Evolutionary conservation across 1,139 yeast genomes (phyloP).

Genomic region (Casaregolazyma lundiana): DNA sequence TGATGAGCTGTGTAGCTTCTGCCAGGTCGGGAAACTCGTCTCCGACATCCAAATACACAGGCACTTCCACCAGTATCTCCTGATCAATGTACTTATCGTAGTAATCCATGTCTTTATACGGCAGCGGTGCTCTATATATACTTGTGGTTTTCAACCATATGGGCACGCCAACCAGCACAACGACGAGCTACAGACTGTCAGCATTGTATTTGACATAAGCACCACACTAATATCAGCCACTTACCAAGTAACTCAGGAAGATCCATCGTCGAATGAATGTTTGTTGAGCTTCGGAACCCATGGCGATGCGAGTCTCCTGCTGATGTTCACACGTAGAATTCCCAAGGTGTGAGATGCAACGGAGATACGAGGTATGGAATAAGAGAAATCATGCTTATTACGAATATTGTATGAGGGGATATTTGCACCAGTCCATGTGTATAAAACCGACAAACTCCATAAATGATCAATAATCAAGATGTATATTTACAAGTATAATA

Average conservation of each 20-base stretch:
- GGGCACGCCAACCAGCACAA: constrained; percentile 63
- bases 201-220: constrained; percentile 2
- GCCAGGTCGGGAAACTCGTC: constrained; percentile 40
- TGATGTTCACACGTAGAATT: neutral
- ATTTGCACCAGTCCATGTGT: too few relatives aligned
- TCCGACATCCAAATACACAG: constrained; percentile 46
- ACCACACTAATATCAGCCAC: constrained; percentile 6
- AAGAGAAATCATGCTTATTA: neutral
- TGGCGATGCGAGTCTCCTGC: neutral
- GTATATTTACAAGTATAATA: too few relatives aligned
- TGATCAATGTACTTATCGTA: constrained; percentile 37
- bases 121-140: constrained; percentile 71
- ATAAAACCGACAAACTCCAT: too few relatives aligned
- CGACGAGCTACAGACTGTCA: constrained; percentile 22
- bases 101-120: constrained; percentile 47
- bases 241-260: constrained; percentile 16
- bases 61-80: constrained; percentile 47
- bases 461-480: too few relatives aligned
- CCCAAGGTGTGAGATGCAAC: neutral
- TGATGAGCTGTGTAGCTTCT: constrained; percentile 41
- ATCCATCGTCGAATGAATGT: constrained; percentile 16
- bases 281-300: neutral
- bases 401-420: too few relatives aligned
- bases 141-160: constrained; percentile 68
- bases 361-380: neutral